phyloP scores from a whole-genome alignment of 257 asterid species.

The Voacanga thouarsii region DNA sequence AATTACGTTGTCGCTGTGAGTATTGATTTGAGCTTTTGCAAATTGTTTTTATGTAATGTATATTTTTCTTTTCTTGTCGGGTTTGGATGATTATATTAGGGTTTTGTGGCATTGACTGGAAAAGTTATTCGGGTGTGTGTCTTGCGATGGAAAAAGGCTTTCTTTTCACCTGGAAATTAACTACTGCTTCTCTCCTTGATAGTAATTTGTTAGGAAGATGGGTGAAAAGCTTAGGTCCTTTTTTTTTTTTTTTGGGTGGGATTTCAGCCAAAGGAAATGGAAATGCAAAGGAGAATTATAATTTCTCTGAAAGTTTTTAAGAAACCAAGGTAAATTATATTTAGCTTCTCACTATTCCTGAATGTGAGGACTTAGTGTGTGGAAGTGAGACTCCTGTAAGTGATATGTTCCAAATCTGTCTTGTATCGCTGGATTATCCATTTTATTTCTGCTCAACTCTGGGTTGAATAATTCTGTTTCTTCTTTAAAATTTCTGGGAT shows the following conservation, averaged over 20 bases:
- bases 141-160: not conserved
- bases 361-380: not conserved
- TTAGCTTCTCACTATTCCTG: not conserved
- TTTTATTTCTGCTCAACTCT: not conserved
- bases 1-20: constrained; percentile 8
- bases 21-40: not conserved
- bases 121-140: not conserved
- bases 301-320: not conserved
- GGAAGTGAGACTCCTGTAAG: not conserved
- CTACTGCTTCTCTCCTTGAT: not conserved
- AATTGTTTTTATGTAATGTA: not conserved
- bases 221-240: not conserved
- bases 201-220: not conserved
- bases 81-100: not conserved
- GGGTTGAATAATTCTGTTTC: not conserved
- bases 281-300: not conserved
- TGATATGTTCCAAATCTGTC: not conserved
- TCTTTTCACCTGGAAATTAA: not conserved
- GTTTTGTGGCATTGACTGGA: not conserved
- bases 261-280: not conserved
- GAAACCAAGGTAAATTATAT: not conserved
- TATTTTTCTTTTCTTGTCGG: not conserved
- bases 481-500: not conserved
- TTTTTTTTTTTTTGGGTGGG: not conserved
- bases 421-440: not conserved